Evolutionary conservation across 2,329 filamentous ascomycete species (phyloP), one percentile per base, ranked within the genome.

Genomic region (Aspergillus eucalypticola): DNA sequence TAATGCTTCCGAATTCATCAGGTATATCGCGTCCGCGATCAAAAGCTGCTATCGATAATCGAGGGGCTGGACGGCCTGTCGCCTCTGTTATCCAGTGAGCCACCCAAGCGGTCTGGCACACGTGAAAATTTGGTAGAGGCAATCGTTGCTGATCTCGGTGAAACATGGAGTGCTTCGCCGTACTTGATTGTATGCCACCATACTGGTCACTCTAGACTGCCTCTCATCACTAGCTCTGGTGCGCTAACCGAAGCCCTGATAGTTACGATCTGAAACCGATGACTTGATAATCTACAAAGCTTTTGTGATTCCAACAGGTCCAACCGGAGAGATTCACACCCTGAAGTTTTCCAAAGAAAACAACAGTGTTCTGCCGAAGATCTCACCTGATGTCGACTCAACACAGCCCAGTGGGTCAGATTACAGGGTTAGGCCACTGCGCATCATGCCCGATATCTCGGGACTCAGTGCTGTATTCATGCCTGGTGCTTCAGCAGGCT

Each of bases 201-300:
- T 23, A 25, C 10, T 42, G 10, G 39, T 56, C 15, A 10, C 23
- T 46, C 32, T 35, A 3, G 21, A 21, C 41, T 32, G 13, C 19
- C 29, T 52, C 51, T 25, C 27, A 50, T 11, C 13, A 27, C 25
- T 51, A 38, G 15, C 7, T 25, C 13, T 57, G 35, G 56, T 53
- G 62, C 59, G 50, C 42, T 64, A 60, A 66, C 42, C 6, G 29
- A 29, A 11, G 19, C 19, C 13, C 46, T 52, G 39, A 39, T 64
- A 92, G 90, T 80, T 93, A 27, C 90, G 94, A 54, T 91, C 91
- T 52, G 83, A 85, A 8, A 88, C 86, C 60, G 90, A 96, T 64
- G 93, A 98, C 71, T 79, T 98, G 35, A 89, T 90, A 10, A 84
- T 98, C 49, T 99, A 98, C 73, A 88, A 95, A 72, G 92, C 94